Base-by-base conservation (phyloP, 192 early-diverging fungal species). In the Dispira parvispora region DNA sequence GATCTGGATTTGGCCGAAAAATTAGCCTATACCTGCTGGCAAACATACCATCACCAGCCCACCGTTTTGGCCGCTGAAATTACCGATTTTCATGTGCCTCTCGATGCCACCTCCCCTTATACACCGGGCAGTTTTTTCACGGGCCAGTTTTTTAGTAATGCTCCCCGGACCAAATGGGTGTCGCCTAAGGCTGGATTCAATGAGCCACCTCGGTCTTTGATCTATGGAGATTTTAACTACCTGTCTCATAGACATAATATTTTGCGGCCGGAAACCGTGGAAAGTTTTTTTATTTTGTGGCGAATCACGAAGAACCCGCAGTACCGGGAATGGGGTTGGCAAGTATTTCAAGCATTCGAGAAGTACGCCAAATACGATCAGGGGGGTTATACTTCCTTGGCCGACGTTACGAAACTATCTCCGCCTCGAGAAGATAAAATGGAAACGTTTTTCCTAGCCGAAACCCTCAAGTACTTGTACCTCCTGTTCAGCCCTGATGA, bases 31-130 rank as follows among this genome's bases (percentile, higher is more conserved):
- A 78, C 83, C 0, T 96, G 93, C 61, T 87, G 73, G 52, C 83
- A 88, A 65, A 88, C 88, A 84, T 93, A 94, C 70, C 68, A 74
- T 43, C 81, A 80, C 64, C 89, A 85, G n/a, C 75, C 78, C 13
- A 84, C 89, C 0, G 88, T 88, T 0, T 73, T 97, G 47, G 82
- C 90, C 2, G 80, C 88, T n/a, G 89, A 92, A 66, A 88, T 90
- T 62, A 83, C 83, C 26, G 84, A 79, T 54, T 84, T 82, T 74
- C 73, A 73, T 47, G 3, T 52, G 11, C 21, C 20, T 11, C 50
- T 20, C 18, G 12, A 52, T 11, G 50, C 50, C 50, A 52, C 50
- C 0, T 52, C 50, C 20, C 50, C 50, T 20, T 52, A 52, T 26
- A 52, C 9, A n/a, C 8, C 50, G 21, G 10, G 8, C 50, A n/a